A percentile compares a stretch with the other conserved stretches of the same genome.
These are phyloP conservation scores for Pichia sp. DNA, from an alignment of 1,139 yeast species.

Conservation along the genomic window DNA sequence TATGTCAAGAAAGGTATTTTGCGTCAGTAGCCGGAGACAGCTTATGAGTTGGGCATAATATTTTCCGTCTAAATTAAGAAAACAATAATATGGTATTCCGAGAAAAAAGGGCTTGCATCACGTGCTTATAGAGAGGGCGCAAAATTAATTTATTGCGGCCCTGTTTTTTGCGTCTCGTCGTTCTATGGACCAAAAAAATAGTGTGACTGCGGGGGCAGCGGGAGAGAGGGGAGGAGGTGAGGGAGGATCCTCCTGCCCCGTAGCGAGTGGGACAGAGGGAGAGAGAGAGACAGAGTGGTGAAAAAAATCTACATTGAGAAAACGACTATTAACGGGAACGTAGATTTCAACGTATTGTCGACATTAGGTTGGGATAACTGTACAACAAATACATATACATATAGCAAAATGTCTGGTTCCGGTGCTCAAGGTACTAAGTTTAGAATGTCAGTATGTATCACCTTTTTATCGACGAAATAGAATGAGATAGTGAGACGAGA, in stretches of 20 bases:
- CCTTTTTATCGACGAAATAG: neutral
- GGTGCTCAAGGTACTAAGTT: constrained; percentile 99
- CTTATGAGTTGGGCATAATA: too few species aligned
- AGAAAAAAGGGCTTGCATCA: neutral
- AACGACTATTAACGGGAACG: neutral
- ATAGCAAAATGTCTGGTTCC: constrained; percentile 63
- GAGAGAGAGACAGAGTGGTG: neutral
- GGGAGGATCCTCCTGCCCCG: neutral
- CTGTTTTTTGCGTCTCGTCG: neutral
- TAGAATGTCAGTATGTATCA: constrained; percentile 91
- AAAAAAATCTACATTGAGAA: constrained; percentile 1
- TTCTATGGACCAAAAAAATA: neutral
- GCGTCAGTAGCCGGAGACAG: too few species aligned
- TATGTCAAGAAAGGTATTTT: too few species aligned
- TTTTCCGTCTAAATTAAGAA: neutral
- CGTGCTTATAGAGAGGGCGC: neutral
- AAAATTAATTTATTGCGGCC: neutral
- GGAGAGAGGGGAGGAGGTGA: neutral
- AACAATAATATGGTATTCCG: neutral
- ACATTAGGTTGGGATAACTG: neutral
- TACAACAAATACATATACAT: constrained; percentile 15
- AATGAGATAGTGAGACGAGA: neutral
- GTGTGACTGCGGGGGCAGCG: neutral
- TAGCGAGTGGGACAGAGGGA: neutral
- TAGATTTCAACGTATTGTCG: neutral